Conservation (phyloP, 768 basidiomycete genomes). For the Phylloporus rhodoxanthus region DNA sequence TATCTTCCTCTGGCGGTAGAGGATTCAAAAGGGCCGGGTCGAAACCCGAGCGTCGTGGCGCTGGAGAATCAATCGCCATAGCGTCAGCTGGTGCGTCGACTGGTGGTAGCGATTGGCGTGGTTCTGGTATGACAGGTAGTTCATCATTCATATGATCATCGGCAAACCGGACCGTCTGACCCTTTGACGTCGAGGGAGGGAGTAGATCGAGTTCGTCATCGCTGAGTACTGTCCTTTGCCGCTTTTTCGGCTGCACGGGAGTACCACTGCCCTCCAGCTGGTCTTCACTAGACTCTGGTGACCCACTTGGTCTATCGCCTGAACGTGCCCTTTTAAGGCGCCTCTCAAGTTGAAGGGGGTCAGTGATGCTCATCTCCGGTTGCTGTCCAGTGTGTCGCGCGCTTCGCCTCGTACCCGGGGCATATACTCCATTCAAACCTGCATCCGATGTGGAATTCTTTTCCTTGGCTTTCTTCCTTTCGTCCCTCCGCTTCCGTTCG, state of each 20-base stretch:
- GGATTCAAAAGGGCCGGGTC: constrained; percentile 53
- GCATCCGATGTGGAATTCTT: constrained; percentile 17
- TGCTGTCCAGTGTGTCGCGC: constrained; percentile 67
- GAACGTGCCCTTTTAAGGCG: constrained; percentile 66
- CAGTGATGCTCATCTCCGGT: constrained; percentile 68
- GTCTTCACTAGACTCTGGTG: constrained; percentile 40
- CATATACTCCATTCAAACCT: constrained; percentile 30
- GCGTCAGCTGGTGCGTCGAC: constrained; percentile 6
- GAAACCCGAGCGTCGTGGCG: constrained; percentile 39
- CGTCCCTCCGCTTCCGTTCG: constrained; percentile 62
- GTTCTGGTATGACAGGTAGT: constrained; percentile 11
- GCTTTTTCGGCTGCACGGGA: constrained; percentile 44
- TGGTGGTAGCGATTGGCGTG: background rate
- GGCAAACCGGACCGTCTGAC: constrained; percentile 48
- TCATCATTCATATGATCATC: constrained; percentile 21
- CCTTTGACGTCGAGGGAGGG: constrained; percentile 21
- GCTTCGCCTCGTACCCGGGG: constrained; percentile 60
- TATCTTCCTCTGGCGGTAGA: constrained; percentile 30
- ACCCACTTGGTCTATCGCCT: constrained; percentile 47
- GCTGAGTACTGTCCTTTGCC: constrained; percentile 42
- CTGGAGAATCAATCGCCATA: constrained; percentile 37
- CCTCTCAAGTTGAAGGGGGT: constrained; percentile 69
- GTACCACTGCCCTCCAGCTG: constrained; percentile 35
- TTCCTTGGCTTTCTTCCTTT: constrained; percentile 37
- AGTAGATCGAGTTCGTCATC: constrained; percentile 45